Conservation (phyloP, 2,329 filamentous ascomycete species). For the Bisporella sp. region DNA sequence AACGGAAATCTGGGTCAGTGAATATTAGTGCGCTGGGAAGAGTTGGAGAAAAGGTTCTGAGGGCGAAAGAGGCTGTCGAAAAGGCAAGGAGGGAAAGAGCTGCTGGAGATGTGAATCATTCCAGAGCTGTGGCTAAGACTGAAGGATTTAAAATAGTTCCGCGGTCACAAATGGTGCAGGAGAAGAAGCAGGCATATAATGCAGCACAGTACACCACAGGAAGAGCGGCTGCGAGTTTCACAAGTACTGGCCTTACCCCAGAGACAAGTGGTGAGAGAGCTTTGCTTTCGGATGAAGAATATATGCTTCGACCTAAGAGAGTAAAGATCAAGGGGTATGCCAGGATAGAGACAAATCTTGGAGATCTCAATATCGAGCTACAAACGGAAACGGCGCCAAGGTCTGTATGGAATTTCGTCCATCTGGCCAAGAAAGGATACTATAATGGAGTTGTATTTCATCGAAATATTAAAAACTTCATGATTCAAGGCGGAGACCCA, state of each 20-base stretch:
- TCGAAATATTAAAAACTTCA: constrained; percentile 90
- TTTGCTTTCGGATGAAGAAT: constrained; percentile 86
- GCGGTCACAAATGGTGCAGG: constrained; percentile 40
- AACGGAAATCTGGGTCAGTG: constrained; percentile 60
- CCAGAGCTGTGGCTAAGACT: constrained; percentile 32
- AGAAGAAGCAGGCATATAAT: constrained; percentile 66
- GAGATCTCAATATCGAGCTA: constrained; percentile 81
- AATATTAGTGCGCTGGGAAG: constrained; percentile 77
- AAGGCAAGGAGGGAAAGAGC: constrained; percentile 72
- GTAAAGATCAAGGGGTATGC: constrained; percentile 90
- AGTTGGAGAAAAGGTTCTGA: constrained; percentile 73
- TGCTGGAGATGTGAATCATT: constrained; percentile 50
- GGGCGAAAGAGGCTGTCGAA: constrained; percentile 90
- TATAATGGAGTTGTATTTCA: constrained; percentile 83
- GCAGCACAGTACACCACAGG: constrained; percentile 88
- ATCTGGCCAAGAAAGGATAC: constrained; percentile 81
- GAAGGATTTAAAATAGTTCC: constrained; percentile 26
- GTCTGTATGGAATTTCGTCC: constrained; percentile 95
- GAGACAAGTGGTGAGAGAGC: constrained; percentile 85
- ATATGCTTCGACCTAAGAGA: constrained; percentile 85
- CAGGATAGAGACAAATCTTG: constrained; percentile 78
- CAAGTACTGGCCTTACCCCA: constrained; percentile 86
- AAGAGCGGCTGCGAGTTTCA: constrained; percentile 86
- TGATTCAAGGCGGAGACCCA: constrained; percentile 96
- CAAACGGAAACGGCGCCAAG: constrained; percentile 86